phyloP scores from a whole-genome alignment of 2,329 filamentous ascomycete genomes.

The Fusarium bactridioides region DNA sequence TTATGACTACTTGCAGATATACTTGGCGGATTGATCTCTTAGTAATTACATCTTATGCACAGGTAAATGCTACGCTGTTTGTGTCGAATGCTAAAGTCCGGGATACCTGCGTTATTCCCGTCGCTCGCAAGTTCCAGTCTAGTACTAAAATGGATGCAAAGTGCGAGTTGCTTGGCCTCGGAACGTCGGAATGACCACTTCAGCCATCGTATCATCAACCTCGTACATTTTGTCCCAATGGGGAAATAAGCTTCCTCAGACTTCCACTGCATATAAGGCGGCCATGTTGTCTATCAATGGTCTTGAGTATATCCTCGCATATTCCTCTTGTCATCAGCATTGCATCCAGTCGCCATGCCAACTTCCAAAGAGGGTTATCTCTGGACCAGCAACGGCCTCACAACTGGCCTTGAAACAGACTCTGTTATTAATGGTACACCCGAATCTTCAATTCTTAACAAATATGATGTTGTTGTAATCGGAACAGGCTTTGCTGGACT shows the following conservation, averaged over 20 bases:
- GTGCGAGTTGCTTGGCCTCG: neutral
- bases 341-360: neutral
- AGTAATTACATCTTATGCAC: no score
- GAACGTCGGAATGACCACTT: neutral
- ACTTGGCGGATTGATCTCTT: neutral
- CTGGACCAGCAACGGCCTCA: conserved; percentile 2
- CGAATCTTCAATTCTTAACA: neutral
- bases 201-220: neutral
- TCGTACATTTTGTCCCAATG: conserved; percentile 11
- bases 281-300: neutral
- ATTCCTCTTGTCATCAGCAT: neutral
- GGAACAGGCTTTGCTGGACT: conserved; percentile 24
- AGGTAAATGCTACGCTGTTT: neutral
- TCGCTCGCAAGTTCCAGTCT: neutral
- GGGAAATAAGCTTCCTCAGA: neutral
- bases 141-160: neutral
- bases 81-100: neutral
- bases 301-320: accelerated
- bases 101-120: neutral
- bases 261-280: neutral
- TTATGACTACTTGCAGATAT: neutral
- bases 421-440: conserved; percentile 15
- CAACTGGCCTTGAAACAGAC: conserved; percentile 11
- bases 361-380: conserved; percentile 24
- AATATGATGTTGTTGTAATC: conserved; percentile 24